A percentile compares a stretch with the other conserved stretches of the same genome.
Evolutionary conservation across 108 stramenopile species (phyloP).

Genomic region (Parietichytrium sp.): DNA sequence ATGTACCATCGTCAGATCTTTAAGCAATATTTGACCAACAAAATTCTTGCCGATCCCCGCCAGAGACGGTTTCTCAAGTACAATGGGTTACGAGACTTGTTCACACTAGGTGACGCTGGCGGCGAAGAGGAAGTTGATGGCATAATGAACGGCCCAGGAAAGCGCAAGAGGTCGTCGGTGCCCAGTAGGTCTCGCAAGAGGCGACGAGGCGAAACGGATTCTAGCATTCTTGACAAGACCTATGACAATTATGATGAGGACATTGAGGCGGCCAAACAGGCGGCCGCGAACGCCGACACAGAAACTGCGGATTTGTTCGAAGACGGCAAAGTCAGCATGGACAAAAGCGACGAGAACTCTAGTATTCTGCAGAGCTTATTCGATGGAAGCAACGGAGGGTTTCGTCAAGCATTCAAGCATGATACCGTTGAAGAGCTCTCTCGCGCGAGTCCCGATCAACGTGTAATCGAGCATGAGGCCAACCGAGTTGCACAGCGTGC

Average conservation of each 20-base stretch:
- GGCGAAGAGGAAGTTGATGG: slow-evolving; percentile 54
- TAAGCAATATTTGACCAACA: slow-evolving; percentile 88
- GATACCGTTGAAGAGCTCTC: not conserved
- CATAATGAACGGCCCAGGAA: slow-evolving; percentile 68
- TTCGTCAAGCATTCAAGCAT: slow-evolving; percentile 10
- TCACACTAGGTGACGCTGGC: slow-evolving; percentile 74
- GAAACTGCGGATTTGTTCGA: slow-evolving; percentile 1
- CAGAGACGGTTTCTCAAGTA: slow-evolving; percentile 83
- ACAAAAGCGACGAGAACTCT: not conserved
- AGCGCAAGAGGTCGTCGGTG: slow-evolving; percentile 51
- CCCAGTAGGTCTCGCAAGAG: not conserved
- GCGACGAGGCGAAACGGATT: not conserved
- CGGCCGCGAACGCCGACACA: not conserved
- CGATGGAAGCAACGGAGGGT: not conserved
- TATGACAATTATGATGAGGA: not conserved
- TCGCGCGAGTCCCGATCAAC: not conserved
- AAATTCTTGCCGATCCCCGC: slow-evolving; percentile 81
- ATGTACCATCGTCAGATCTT: slow-evolving; percentile 98
- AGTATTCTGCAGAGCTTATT: not conserved
- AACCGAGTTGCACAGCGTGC: not conserved
- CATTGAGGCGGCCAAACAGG: not conserved
- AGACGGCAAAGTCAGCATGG: not conserved
- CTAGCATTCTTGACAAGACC: not conserved
- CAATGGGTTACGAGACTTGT: slow-evolving; percentile 80
- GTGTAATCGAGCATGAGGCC: not conserved